Conservation (phyloP, 805 yeast species). For the Pichia insulana region DNA sequence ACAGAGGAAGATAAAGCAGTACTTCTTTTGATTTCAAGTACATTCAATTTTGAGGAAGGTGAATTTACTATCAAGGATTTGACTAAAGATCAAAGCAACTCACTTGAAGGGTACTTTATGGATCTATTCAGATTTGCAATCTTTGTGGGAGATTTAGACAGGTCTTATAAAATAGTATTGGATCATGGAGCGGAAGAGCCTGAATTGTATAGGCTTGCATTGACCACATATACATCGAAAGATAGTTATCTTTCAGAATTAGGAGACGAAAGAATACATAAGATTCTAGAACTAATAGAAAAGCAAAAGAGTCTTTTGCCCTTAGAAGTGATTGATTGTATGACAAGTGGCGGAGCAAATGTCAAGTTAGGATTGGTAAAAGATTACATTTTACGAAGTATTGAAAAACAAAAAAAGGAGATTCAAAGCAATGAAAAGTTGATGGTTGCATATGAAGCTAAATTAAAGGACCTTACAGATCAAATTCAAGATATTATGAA, state of each 20-base stretch:
- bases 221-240: conserved; percentile 53
- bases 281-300: conserved; percentile 46
- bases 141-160: conserved; percentile 46
- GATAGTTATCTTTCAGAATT: conserved; percentile 42
- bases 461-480: conserved; percentile 45
- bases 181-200: conserved; percentile 56
- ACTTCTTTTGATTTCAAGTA: conserved; percentile 47
- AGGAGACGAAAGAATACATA: conserved; percentile 40
- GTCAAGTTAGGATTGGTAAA: conserved; percentile 56
- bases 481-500: conserved; percentile 43
- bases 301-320: conserved; percentile 53
- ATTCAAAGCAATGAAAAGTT: conserved; percentile 61
- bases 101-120: conserved; percentile 35
- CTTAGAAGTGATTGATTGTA: conserved; percentile 42
- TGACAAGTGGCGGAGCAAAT: conserved; percentile 41
- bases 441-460: conserved; percentile 57
- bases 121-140: conserved; percentile 61
- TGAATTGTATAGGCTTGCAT: conserved; percentile 55
- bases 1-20: conserved; percentile 46
- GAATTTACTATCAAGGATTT: conserved; percentile 33
- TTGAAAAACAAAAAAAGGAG: conserved; percentile 52
- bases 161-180: conserved; percentile 48
- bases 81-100: conserved; percentile 13
- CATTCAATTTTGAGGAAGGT: conserved; percentile 45
- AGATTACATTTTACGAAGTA: conserved; percentile 53